phyloP scores from a whole-genome alignment of 805 yeast species.

The Metschnikowia lachancei region DNA sequence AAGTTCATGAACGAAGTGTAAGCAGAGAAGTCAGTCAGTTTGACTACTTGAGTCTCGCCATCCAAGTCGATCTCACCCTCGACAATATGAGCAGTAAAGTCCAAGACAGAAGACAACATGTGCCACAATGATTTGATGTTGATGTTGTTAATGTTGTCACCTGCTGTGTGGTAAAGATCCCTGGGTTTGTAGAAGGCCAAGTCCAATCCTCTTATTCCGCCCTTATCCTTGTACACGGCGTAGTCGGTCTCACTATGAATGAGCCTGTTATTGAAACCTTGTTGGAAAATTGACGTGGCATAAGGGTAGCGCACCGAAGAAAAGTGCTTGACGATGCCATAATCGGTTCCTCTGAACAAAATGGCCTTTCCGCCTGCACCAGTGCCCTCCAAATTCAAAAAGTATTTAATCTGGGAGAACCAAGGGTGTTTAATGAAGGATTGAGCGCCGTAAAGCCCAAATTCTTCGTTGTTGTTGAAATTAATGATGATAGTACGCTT shows the following conservation, averaged over 20 bases:
- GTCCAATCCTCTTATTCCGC: slow-evolving; percentile 76
- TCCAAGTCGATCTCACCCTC: slow-evolving; percentile 35
- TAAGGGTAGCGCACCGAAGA: slow-evolving; percentile 62
- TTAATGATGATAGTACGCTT: slow-evolving; percentile 73
- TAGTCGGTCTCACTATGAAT: slow-evolving; percentile 85
- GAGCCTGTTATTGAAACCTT: slow-evolving; percentile 73
- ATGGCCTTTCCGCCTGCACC: slow-evolving; percentile 88
- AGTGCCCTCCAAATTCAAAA: slow-evolving; percentile 86
- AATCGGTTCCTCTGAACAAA: slow-evolving; percentile 79
- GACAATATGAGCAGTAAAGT: slow-evolving; percentile 47
- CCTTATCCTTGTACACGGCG: slow-evolving; percentile 61
- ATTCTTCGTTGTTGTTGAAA: slow-evolving; percentile 87
- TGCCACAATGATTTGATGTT: slow-evolving; percentile 74
- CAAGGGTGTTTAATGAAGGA: slow-evolving; percentile 73
- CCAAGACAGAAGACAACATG: slow-evolving; percentile 73
- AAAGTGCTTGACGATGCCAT: slow-evolving; percentile 60
- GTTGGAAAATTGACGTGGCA: slow-evolving; percentile 77
- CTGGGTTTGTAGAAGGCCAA: slow-evolving; percentile 87
- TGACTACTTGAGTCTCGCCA: slow-evolving; percentile 16
- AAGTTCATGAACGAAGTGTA: slow-evolving; percentile 64
- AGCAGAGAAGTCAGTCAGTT: slow-evolving; percentile 45
- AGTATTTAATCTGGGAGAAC: slow-evolving; percentile 57
- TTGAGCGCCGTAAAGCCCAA: slow-evolving; percentile 79
- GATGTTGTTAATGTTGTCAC: slow-evolving; percentile 66
- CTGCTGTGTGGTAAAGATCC: slow-evolving; percentile 73